These are phyloP conservation scores for Vitis hybrid DNA, from an alignment of 177 flowering plant species.

Conservation along the genomic window DNA sequence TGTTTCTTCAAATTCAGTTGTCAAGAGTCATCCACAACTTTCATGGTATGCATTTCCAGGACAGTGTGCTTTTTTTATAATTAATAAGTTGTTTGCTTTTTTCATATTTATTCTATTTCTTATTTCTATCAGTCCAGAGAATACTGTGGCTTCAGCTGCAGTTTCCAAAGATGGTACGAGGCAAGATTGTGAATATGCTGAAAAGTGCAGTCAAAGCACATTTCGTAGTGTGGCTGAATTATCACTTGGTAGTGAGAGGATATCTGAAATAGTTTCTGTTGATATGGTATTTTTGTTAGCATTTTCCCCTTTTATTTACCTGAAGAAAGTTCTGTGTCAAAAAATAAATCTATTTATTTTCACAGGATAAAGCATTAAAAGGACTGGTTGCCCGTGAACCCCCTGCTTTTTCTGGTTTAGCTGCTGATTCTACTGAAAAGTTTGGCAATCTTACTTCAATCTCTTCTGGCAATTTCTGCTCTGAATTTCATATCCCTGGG, in stretches of 20 bases:
- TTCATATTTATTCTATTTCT: no score
- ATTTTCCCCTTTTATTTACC: neutral
- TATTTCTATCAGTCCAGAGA: slow-evolving; percentile 22
- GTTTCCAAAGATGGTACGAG: slow-evolving; percentile 27
- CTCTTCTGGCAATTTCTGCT: slow-evolving; percentile 23
- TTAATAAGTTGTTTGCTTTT: neutral
- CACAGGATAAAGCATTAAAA: slow-evolving; percentile 59
- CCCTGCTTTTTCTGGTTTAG: slow-evolving; percentile 22
- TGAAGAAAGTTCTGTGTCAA: neutral
- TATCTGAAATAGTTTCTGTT: slow-evolving; percentile 33
- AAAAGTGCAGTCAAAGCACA: slow-evolving; percentile 44
- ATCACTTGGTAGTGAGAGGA: slow-evolving; percentile 49
- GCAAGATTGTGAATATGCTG: slow-evolving; percentile 34
- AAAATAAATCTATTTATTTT: slow-evolving; percentile 3
- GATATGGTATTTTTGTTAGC: slow-evolving; percentile 60
- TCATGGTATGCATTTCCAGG: slow-evolving; percentile 28
- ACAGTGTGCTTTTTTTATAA: neutral
- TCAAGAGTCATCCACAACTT: slow-evolving; percentile 22
- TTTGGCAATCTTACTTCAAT: slow-evolving; percentile 17
- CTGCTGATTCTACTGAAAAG: slow-evolving; percentile 29
- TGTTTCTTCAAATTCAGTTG: slow-evolving; percentile 28
- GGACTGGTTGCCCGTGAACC: slow-evolving; percentile 47
- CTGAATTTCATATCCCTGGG: slow-evolving; percentile 45
- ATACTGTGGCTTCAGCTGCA: slow-evolving; percentile 18
- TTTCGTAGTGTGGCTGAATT: slow-evolving; percentile 74